These are phyloP conservation scores for Mucor racemosus DNA, from an alignment of 371 early-diverging fungal genomes.

Conservation along the genomic window DNA sequence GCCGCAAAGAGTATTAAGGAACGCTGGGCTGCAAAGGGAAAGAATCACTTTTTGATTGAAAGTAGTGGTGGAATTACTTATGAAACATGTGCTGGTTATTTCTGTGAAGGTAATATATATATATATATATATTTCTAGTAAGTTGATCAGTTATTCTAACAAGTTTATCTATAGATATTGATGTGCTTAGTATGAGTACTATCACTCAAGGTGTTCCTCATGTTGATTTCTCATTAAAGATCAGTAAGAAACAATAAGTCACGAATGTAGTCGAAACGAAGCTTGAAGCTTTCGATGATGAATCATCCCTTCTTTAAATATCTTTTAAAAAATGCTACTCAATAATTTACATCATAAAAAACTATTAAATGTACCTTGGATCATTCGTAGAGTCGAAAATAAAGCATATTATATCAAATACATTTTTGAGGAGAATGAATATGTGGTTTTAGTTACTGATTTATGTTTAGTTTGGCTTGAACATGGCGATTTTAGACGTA, in stretches of 20 bases:
- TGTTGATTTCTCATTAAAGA: conserved; percentile 96
- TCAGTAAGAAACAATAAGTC: conserved; percentile 47
- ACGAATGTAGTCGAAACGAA: background rate
- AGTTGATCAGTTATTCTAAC: background rate
- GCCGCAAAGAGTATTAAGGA: conserved; percentile 79
- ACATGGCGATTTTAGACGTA: conserved; percentile 15
- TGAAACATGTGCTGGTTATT: conserved; percentile 81
- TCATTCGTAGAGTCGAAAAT: background rate
- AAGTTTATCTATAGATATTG: conserved; percentile 65
- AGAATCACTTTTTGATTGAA: conserved; percentile 83
- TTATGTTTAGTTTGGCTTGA: conserved; percentile 28
- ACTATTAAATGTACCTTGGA: conserved; percentile 12
- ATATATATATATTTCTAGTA: background rate
- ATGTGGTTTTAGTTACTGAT: conserved; percentile 19
- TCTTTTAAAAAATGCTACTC: conserved; percentile 10
- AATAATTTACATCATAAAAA: conserved; percentile 1
- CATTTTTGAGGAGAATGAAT: conserved; percentile 17
- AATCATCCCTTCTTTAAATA: background rate
- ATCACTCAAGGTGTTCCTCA: conserved; percentile 95
- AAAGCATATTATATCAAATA: conserved; percentile 21
- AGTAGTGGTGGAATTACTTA: conserved; percentile 96
- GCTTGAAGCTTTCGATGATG: background rate
- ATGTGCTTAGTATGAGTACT: conserved; percentile 91
- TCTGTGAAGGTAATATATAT: conserved; percentile 81
- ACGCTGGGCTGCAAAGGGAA: conserved; percentile 68